phyloP scores from a whole-genome alignment of 371 early-diverging fungal species.

The Mortierella polycephala region DNA sequence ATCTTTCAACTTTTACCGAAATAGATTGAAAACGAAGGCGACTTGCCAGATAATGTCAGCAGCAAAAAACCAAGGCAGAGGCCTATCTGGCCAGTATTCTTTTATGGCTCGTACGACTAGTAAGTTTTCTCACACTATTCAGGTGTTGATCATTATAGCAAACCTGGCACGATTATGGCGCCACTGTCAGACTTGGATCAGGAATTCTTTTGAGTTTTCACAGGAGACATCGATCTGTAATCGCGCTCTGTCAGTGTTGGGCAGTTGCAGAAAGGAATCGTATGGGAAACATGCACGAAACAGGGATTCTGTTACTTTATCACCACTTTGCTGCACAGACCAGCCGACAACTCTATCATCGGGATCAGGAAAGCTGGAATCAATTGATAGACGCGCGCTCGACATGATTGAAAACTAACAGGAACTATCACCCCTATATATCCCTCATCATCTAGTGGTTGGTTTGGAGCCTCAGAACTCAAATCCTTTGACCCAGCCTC shows the following conservation, averaged over 20 bases:
- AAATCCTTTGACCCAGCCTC: constrained; percentile 43
- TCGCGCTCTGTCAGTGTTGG: not conserved
- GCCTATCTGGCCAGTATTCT: constrained; percentile 72
- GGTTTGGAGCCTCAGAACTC: constrained; percentile 48
- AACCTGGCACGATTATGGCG: too few species aligned
- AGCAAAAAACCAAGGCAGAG: constrained; percentile 66
- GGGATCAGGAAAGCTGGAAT: too few species aligned
- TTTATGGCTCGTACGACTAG: constrained; percentile 80
- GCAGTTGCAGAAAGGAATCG: not conserved
- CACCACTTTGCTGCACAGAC: too few species aligned
- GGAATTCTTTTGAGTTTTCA: not conserved
- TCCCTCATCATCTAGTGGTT: constrained; percentile 30
- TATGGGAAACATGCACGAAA: too few species aligned
- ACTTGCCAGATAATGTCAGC: constrained; percentile 64
- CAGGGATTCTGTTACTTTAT: too few species aligned
- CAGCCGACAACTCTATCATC: too few species aligned
- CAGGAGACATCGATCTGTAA: too few species aligned
- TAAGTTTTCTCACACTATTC: constrained; percentile 56
- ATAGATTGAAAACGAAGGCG: constrained; percentile 68
- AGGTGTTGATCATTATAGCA: not conserved
- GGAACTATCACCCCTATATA: too few species aligned
- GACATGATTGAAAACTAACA: too few species aligned
- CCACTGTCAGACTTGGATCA: not conserved
- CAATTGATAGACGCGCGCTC: too few species aligned
- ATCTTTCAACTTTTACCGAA: too few species aligned